These are phyloP conservation scores for Penicillium ucsense DNA, from an alignment of 495 filamentous ascomycete species.

Conservation along the genomic window DNA sequence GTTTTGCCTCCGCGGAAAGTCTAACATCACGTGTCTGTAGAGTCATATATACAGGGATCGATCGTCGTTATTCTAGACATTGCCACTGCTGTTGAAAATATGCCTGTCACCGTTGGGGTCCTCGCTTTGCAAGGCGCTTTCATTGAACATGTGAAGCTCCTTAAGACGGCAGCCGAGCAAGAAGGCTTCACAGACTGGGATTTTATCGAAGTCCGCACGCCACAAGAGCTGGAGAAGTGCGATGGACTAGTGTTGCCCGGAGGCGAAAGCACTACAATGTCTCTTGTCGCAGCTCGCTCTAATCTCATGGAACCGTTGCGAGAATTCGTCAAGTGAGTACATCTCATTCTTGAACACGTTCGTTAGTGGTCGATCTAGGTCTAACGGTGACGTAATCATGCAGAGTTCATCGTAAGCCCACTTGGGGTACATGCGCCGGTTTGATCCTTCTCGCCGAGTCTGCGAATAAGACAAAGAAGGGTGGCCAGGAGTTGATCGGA, in stretches of 20 bases:
- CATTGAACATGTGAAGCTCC: constrained; percentile 71
- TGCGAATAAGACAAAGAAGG: constrained; percentile 79
- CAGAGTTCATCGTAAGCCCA: constrained; percentile 57
- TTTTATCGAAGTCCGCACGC: constrained; percentile 74
- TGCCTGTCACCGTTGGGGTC: constrained; percentile 62
- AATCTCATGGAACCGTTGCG: constrained; percentile 75
- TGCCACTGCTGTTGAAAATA: constrained; percentile 9
- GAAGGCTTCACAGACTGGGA: constrained; percentile 33
- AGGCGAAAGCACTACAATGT: constrained; percentile 90
- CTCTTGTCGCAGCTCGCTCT: constrained; percentile 73
- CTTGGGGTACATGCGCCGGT: constrained; percentile 95
- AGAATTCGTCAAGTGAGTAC: constrained; percentile 83
- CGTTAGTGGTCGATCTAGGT: background rate
- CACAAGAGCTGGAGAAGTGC: constrained; percentile 57
- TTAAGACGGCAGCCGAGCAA: constrained; percentile 52
- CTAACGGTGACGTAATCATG: constrained; percentile 13
- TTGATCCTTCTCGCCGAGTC: constrained; percentile 84
- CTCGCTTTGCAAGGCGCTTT: constrained; percentile 94
- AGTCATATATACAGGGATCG: constrained; percentile 14
- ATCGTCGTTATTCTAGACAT: background rate
- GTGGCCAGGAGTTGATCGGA: constrained; percentile 88
- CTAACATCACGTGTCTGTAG: constrained; percentile 13
- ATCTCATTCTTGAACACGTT: background rate
- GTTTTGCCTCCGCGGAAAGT: constrained; percentile 17
- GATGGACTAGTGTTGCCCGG: constrained; percentile 85